Evolutionary conservation across 2,329 filamentous ascomycete genomes (phyloP).

Genomic region (Pseudogymnoascus pannorum): DNA sequence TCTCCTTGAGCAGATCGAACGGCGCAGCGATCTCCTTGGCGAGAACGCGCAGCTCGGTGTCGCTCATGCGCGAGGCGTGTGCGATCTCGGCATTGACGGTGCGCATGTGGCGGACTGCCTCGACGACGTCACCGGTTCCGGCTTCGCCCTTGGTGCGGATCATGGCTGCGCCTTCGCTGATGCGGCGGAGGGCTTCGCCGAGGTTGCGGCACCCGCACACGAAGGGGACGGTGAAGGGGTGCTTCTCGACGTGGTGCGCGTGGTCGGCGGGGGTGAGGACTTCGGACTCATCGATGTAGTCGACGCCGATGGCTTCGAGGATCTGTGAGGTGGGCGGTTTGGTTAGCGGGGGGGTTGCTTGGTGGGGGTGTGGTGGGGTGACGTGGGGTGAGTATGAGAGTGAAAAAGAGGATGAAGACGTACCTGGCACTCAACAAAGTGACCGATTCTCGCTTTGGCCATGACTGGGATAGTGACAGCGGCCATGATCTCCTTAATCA

Average conservation of each 20-base stretch:
- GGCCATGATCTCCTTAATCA: slow-evolving; percentile 93
- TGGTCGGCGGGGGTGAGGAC: slow-evolving; percentile 93
- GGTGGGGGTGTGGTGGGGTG: no score
- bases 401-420: slow-evolving; percentile 13
- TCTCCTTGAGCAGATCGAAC: slow-evolving; percentile 73
- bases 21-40: slow-evolving; percentile 78
- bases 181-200: slow-evolving; percentile 83
- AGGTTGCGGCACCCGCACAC: slow-evolving; percentile 95
- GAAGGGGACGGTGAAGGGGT: slow-evolving; percentile 74
- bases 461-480: slow-evolving; percentile 97
- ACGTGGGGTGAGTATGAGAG: no score
- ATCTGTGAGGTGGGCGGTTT: slow-evolving; percentile 50
- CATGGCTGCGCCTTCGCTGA: slow-evolving; percentile 94
- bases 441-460: slow-evolving; percentile 96
- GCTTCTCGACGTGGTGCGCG: slow-evolving; percentile 86
- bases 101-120: slow-evolving; percentile 94
- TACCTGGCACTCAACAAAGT: slow-evolving; percentile 93
- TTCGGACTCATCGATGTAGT: slow-evolving; percentile 98
- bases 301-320: slow-evolving; percentile 86
- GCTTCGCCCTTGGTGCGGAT: slow-evolving; percentile 98
- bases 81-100: slow-evolving; percentile 79
- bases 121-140: slow-evolving; percentile 92
- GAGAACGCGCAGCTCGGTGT: slow-evolving; percentile 68
- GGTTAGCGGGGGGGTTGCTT: not conserved
- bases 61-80: slow-evolving; percentile 55